These are phyloP conservation scores for Psophocarpus tetragonolobus DNA, from an alignment of 306 rosid species.

Conservation along the genomic window DNA sequence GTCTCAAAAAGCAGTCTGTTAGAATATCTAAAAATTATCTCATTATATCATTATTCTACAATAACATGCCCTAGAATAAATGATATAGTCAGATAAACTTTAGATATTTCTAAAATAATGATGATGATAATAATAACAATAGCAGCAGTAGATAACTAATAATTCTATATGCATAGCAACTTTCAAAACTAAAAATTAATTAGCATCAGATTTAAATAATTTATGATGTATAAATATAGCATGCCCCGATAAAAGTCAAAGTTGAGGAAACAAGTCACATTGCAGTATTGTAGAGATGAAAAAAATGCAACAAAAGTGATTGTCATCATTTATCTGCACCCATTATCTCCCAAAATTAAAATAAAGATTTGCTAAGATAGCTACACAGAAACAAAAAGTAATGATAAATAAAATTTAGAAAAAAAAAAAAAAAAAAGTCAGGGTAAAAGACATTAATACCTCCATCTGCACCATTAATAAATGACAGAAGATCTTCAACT, in stretches of 20 bases:
- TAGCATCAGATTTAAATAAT: not conserved
- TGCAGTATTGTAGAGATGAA: not conserved
- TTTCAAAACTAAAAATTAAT: not conserved
- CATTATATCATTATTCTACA: not conserved
- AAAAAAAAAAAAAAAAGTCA: not conserved
- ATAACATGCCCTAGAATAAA: not conserved
- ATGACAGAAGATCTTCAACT: conserved; percentile 85
- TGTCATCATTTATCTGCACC: not conserved
- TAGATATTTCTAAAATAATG: not conserved
- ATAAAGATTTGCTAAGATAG: not conserved
- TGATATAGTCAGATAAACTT: not conserved
- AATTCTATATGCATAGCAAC: not conserved
- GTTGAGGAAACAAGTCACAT: not conserved
- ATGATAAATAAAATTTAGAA: not conserved
- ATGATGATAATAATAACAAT: not conserved
- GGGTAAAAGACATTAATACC: conserved; percentile 43
- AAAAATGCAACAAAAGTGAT: not conserved
- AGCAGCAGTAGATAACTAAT: not conserved
- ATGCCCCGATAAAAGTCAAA: not conserved
- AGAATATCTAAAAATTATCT: not conserved
- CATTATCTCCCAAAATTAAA: not conserved
- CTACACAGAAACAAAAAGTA: conserved; percentile 15
- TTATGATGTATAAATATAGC: not conserved
- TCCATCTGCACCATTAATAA: conserved; percentile 74
- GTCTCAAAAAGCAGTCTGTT: not conserved